Evolutionary conservation across 2,329 filamentous ascomycete genomes (phyloP), one percentile per base, ranked within the genome.

Genomic region (Diaporthe citriasiana): DNA sequence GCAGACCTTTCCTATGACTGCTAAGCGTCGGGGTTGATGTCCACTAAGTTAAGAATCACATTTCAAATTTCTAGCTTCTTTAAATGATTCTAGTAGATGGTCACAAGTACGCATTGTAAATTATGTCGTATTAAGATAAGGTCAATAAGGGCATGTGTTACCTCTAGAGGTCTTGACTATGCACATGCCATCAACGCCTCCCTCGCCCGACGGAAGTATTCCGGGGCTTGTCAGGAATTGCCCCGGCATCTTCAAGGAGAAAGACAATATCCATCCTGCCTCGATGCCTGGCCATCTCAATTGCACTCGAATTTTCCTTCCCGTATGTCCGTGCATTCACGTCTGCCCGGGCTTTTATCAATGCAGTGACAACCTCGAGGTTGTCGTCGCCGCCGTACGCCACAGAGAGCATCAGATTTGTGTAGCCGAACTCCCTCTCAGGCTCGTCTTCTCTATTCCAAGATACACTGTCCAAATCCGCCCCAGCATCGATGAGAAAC

Each of bases 331-430:
- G 60, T n/a, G 45, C 42, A 50, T 65, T 65, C 42, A 50, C 42
- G 19, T 65, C 60, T 50, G 60, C 60, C 3, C 60, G 42, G 1
- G 60, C 60, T 15, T 65, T 65, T 13, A 65, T n/a, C 60, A 65
- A 35, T 0, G 60, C 42, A 19, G 19, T 65, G 12, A 50, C 42
- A 35, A 65, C 42, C 0, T 65, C 60, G 17, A 65, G 27, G 6
- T 50, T 65, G n/a, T 65, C 60, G 3, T 65, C 60, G 27, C 27
- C 60, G 19, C 60, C 42, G 22, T 15, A 65, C 19, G 60, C 60
- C 42, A 65, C 60, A 7, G 19, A 65, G 6, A 65, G 40, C 60
- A 65, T 50, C 17, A 65, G 60, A 30, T 45, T 65, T 22, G 60
- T 65, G 42, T 65, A 65, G 19, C 42, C 60, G 13, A 15, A 47